Base-by-base conservation (phyloP, 2,329 filamentous ascomycete genomes). In the Curvularia spicifera region DNA sequence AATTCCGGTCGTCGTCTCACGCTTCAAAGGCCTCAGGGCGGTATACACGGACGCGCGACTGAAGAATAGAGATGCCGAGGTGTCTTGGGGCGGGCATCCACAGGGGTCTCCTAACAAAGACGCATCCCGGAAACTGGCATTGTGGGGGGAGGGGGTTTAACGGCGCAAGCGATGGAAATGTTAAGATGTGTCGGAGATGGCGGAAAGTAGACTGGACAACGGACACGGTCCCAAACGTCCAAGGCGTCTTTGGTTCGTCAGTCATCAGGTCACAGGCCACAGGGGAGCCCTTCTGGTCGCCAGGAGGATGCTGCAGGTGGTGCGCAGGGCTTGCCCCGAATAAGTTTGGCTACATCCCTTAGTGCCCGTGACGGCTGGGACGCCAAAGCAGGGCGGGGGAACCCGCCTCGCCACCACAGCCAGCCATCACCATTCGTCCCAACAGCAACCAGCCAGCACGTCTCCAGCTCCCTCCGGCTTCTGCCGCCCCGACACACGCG, bases 21-120 rank as follows among this genome's bases (percentile, higher is more conserved):
- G 58, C 48, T 57, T 58, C 60, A 57, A 66, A 56, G 60, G 59
- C 53, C 59, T 61, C 47, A 60, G 63, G 57, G 63, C 63, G 26
- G 65, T 68, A 70, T 13, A 46, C 70, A 72, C 71, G 70, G 66
- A 67, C 67, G 69, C 60, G 50, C 60, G 53, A 49, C 45, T 33
- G 39, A 57, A 26, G 57, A 50, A 43, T 48, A 43, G 53, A 35
- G 44, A 39, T 51, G 29, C 39, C 52, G 42, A 33, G 33, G 53
- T 51, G 53, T 26, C 46, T 51, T 24, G 40, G 40, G 22, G 56
- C 48, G 51, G 35, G 51, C 51, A 55, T 54, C 45, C 44, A 44
- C 55, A 53, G 48, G 57, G 64, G 61, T 51, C 54, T 57, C 62
- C 60, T 68, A 69, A 61, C 57, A 63, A 65, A 60, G 64, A 58